These are phyloP conservation scores for Ustilago tritici DNA, from an alignment of 1,284 basidiomycete species.

Conservation along the genomic window DNA sequence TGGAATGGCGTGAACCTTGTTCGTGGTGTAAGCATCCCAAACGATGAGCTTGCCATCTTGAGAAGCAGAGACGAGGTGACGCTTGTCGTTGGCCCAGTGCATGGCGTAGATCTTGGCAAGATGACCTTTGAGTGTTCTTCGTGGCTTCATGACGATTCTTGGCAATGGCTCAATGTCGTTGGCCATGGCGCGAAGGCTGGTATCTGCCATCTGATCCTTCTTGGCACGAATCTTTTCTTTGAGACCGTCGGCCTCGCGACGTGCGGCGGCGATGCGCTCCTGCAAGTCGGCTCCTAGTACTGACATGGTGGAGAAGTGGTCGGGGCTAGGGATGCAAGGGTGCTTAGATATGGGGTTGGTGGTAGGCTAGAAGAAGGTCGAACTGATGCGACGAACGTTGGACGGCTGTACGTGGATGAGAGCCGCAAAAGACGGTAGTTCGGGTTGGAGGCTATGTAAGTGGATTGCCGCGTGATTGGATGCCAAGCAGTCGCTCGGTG, in stretches of 20 bases:
- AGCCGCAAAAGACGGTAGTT: not conserved
- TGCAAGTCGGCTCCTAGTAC: conserved; percentile 67
- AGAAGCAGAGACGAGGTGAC: conserved; percentile 97
- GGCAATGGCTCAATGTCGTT: conserved; percentile 94
- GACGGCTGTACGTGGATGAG: not conserved
- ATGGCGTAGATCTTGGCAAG: conserved; percentile 99
- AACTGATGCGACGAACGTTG: not conserved
- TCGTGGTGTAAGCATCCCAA: conserved; percentile 99
- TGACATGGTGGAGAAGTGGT: conserved; percentile 30
- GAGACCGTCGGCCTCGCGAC: conserved; percentile 92
- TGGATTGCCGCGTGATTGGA: not conserved
- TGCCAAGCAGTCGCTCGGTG: not conserved
- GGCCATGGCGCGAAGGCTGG: conserved; percentile 94
- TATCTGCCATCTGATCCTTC: conserved; percentile 94
- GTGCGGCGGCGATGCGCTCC: conserved; percentile 85
- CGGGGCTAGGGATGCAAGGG: no score
- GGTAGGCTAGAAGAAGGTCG: not conserved
- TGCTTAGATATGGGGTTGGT: not conserved
- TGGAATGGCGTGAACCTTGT: conserved; percentile 99
- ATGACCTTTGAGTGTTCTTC: conserved; percentile 93
- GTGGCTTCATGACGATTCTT: conserved; percentile 92
- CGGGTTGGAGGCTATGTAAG: not conserved
- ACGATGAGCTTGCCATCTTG: conserved; percentile 99
- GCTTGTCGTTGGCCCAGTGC: conserved; percentile 97
- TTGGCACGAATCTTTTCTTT: conserved; percentile 97